Percentiles rank a stretch among this genome's conserved stretches.
Evolutionary conservation across 2,329 filamentous ascomycete species (phyloP).

Genomic region (Triangularia verruculosa): DNA sequence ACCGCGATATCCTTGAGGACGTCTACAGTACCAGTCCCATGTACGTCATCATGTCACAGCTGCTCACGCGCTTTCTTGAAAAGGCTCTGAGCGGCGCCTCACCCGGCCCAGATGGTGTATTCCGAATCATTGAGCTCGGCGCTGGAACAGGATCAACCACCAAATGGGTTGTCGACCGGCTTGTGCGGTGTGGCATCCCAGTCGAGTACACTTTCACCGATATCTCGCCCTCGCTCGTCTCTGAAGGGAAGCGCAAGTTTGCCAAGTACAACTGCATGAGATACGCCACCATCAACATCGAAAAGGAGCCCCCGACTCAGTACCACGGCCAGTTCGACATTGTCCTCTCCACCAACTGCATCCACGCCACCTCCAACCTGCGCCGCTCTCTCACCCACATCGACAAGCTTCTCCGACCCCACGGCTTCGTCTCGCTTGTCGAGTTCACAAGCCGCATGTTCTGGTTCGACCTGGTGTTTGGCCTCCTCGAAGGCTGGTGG

Average conservation of each 20-base stretch:
- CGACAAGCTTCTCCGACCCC: constrained; percentile 28
- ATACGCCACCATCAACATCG: constrained; percentile 32
- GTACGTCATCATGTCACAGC: not conserved
- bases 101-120: constrained; percentile 14
- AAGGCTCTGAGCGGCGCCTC: constrained; percentile 26
- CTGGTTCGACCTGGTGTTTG: constrained; percentile 37
- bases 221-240: constrained; percentile 36
- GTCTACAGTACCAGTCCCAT: constrained; percentile 32
- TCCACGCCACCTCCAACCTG: constrained; percentile 35
- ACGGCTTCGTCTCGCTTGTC: constrained; percentile 34
- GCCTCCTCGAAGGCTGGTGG: constrained; percentile 40
- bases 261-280: constrained; percentile 26
- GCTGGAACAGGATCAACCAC: constrained; percentile 45
- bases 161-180: constrained; percentile 27
- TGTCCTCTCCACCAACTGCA: constrained; percentile 33
- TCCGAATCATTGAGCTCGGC: constrained; percentile 42
- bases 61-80: constrained; percentile 37
- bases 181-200: constrained; percentile 26
- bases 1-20: constrained; percentile 31
- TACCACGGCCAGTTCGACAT: constrained; percentile 30
- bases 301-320: constrained; percentile 27
- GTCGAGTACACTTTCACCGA: constrained; percentile 45
- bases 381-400: constrained; percentile 25
- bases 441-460: constrained; percentile 33
- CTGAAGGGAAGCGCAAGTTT: constrained; percentile 29